phyloP scores from a whole-genome alignment of 345 rosid species.

The Microthlaspi erraticum region DNA sequence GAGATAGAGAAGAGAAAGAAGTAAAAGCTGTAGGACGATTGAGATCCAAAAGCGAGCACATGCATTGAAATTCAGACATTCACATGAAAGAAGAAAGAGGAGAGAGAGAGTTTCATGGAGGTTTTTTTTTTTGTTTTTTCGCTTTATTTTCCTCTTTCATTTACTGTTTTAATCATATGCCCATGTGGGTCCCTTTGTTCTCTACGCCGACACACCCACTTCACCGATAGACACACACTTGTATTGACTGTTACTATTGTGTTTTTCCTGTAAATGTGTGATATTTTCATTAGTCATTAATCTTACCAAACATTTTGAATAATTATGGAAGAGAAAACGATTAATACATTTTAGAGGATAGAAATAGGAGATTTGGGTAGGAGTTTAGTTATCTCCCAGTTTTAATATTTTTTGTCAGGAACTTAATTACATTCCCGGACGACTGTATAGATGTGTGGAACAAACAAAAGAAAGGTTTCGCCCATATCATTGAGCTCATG shows the following conservation, averaged over 20 bases:
- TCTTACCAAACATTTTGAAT: conserved; percentile 6
- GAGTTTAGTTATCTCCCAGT: neutral
- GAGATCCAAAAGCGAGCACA: conserved; percentile 46
- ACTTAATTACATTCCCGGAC: too few relatives aligned
- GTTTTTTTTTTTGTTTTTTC: neutral
- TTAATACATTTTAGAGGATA: neutral
- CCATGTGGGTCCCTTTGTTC: conserved; percentile 45
- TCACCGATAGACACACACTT: conserved; percentile 33
- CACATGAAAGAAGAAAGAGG: conserved; percentile 42
- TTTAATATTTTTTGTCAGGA: too few relatives aligned
- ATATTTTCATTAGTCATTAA: neutral
- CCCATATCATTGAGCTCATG: too few relatives aligned
- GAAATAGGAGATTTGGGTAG: too few relatives aligned
- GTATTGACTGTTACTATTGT: conserved; percentile 1
- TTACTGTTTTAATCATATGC: conserved; percentile 9
- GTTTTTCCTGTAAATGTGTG: neutral
- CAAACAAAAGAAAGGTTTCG: too few relatives aligned
- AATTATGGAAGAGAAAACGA: neutral
- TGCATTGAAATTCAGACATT: conserved; percentile 41
- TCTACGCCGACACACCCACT: conserved; percentile 47
- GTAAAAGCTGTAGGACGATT: conserved; percentile 28
- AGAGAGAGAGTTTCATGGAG: conserved; percentile 27
- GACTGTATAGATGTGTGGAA: too few relatives aligned
- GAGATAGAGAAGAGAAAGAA: conserved; percentile 31
- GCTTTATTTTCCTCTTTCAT: neutral